Conservation (phyloP, 163 green algal genomes). For the Scenedesmus sp. region DNA sequence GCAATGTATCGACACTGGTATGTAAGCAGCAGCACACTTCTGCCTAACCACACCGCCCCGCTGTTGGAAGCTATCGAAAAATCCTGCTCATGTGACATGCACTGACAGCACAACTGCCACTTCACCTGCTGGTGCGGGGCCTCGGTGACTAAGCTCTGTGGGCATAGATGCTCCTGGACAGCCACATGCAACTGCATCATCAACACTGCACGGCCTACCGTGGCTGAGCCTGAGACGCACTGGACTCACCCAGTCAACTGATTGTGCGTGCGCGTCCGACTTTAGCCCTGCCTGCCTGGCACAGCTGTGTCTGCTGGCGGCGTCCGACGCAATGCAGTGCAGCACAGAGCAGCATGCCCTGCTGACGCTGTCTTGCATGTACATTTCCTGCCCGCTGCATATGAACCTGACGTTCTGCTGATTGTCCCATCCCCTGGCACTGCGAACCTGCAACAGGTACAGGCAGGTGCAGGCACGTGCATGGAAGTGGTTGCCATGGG, state of each 20-base stretch:
- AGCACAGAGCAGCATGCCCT: conserved; percentile 50
- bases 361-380: conserved; percentile 53
- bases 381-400: conserved; percentile 60
- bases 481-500: neutral
- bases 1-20: too few species aligned
- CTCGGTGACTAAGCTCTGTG: neutral
- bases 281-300: conserved; percentile 1
- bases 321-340: conserved; percentile 62
- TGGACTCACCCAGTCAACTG: conserved; percentile 60
- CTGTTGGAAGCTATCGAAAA: too few species aligned
- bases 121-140: too few species aligned
- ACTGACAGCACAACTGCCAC: too few species aligned
- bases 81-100: too few species aligned
- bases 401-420: conserved; percentile 57
- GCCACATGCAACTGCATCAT: neutral
- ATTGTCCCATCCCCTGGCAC: neutral
- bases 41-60: too few species aligned
- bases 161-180: neutral
- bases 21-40: neutral
- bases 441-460: conserved; percentile 17
- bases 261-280: neutral
- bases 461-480: neutral
- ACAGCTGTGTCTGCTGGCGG: neutral
- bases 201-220: neutral
- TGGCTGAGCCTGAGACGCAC: neutral